phyloP scores from a whole-genome alignment of 805 yeast species.

The Debaryomyces hansenii region DNA sequence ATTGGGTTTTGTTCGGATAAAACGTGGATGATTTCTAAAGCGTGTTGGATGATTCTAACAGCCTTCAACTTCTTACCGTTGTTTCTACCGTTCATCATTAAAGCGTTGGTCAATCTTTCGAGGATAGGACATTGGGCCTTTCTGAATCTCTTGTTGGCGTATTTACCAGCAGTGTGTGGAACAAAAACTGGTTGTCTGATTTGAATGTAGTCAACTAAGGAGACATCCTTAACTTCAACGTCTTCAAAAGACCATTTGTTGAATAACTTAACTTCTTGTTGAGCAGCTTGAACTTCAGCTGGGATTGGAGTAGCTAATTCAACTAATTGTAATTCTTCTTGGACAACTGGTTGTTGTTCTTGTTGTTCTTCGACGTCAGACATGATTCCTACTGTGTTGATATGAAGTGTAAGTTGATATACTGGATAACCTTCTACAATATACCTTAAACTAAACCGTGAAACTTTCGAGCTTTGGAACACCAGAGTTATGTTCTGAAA shows the following conservation, averaged over 20 bases:
- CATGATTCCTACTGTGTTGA: slow-evolving; percentile 46
- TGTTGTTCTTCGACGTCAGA: slow-evolving; percentile 82
- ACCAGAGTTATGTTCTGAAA: neutral
- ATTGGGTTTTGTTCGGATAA: slow-evolving; percentile 99
- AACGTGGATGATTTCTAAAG: slow-evolving; percentile 95
- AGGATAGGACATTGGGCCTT: slow-evolving; percentile 99
- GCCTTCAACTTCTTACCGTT: slow-evolving; percentile 99
- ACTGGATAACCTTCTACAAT: neutral
- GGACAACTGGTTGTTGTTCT: slow-evolving; percentile 75
- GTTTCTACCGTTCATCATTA: slow-evolving; percentile 99
- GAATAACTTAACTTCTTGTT: slow-evolving; percentile 95
- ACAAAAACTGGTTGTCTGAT: slow-evolving; percentile 96
- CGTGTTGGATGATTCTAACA: slow-evolving; percentile 99
- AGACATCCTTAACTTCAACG: slow-evolving; percentile 95
- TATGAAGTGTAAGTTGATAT: neutral
- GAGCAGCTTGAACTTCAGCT: slow-evolving; percentile 93
- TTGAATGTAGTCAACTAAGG: slow-evolving; percentile 97
- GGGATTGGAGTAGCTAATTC: slow-evolving; percentile 96
- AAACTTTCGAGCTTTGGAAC: neutral
- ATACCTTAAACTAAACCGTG: neutral
- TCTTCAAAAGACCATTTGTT: slow-evolving; percentile 99
- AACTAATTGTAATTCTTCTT: slow-evolving; percentile 78
- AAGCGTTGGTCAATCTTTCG: slow-evolving; percentile 99
- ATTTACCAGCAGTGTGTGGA: slow-evolving; percentile 99
- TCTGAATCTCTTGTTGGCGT: slow-evolving; percentile 99